Evolutionary conservation across 2,329 filamentous ascomycete species (phyloP), one percentile per base, ranked within the genome.

Genomic region (Cordyceps sp.): DNA sequence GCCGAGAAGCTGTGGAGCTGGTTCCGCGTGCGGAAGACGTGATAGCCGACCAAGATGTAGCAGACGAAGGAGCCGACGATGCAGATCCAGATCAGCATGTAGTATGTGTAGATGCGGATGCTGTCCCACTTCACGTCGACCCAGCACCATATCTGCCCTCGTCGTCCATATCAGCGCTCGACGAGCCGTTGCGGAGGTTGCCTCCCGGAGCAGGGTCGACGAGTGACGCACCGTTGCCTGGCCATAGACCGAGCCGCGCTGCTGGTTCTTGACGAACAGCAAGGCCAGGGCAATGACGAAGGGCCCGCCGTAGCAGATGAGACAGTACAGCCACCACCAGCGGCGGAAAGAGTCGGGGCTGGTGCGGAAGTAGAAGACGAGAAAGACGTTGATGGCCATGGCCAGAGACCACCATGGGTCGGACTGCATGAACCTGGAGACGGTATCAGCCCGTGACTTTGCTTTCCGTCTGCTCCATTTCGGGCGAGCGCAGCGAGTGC

Each of bases 331-430:
- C 65, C 76, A 81, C 45, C 77, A 68, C 49, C 79, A 79, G 29
- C 67, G 66, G n/a, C 69, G 65, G 45, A 85, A 84, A 32, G 78
- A 74, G 7, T 75, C 76, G 1, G 69, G 67, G 29, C 61, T 69
- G 30, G 64, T 61, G n/a, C 64, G 59, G 41, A 64, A 65, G 52
- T 72, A 73, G 48, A 73, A 73, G 36, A 73, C 69, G 32, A 86
- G 64, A 44, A 78, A 81, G 38, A 88, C 81, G 45, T 88, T 90
- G 46, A 78, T 62, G 4, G 81, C 79, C 81, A 90, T 88, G 39
- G 78, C 78, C 33, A 85, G 68, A 0, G 78, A 80, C 79, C 76
- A 85, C 56, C 79, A 66, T 0, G 76, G 73, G 52, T 83, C 78
- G 5, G 76, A 78, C 41, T 78, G 75, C 69, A 81, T 78, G 50